phyloP scores from a whole-genome alignment of 768 basidiomycete species.

The Postia placenta region DNA sequence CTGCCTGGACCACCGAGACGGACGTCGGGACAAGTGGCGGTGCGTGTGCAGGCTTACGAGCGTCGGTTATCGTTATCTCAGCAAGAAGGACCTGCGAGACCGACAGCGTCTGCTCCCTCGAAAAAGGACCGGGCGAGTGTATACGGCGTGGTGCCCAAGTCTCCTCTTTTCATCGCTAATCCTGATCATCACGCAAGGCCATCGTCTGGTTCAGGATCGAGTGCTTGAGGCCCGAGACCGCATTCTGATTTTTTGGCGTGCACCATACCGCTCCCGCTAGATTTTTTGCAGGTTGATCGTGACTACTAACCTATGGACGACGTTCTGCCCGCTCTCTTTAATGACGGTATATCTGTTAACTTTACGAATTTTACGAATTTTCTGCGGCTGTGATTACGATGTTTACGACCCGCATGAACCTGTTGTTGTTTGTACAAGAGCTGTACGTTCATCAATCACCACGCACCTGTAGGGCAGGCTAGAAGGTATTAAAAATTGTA shows the following conservation, averaged over 20 bases:
- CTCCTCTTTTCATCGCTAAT: slow-evolving; percentile 69
- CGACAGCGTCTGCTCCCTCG: slow-evolving; percentile 27
- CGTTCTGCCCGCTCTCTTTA: background rate
- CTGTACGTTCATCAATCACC: background rate
- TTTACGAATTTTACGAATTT: background rate
- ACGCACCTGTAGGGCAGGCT: background rate
- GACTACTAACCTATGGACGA: background rate
- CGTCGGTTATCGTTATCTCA: slow-evolving; percentile 49
- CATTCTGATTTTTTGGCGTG: background rate
- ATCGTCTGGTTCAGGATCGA: slow-evolving; percentile 13
- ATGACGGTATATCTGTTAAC: background rate
- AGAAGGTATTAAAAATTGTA: too few species aligned
- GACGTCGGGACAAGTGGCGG: slow-evolving; percentile 35
- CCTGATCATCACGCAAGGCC: slow-evolving; percentile 37
- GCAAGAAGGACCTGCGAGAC: slow-evolving; percentile 26
- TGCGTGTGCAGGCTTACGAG: slow-evolving; percentile 54
- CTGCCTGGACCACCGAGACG: slow-evolving; percentile 8
- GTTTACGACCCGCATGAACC: background rate
- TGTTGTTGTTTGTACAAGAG: too few species aligned
- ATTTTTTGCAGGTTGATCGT: background rate
- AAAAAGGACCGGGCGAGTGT: slow-evolving; percentile 33
- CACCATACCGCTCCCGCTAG: background rate
- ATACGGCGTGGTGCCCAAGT: slow-evolving; percentile 62
- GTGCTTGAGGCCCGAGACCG: background rate
- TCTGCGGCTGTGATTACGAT: background rate